Conservation (phyloP, 176 grass and related monocot genomes). For the Aegilops longissima region DNA sequence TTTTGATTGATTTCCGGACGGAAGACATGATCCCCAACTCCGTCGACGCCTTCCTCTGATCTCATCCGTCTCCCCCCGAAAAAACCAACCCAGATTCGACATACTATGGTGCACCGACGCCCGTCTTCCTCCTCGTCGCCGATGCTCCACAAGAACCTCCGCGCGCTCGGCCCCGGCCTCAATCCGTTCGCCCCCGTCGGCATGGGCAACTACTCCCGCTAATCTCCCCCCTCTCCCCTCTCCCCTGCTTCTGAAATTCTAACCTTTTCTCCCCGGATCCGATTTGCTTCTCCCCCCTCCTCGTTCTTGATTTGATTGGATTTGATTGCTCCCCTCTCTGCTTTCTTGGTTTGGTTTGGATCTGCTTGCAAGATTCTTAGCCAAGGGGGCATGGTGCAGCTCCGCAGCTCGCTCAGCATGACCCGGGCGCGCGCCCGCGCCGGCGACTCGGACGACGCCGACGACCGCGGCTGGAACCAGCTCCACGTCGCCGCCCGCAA, state of each 20-base stretch:
- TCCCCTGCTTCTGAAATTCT: neutral
- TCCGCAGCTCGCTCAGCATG: conserved; percentile 48
- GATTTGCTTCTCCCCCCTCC: neutral
- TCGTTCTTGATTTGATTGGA: neutral
- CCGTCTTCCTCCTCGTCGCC: conserved; percentile 27
- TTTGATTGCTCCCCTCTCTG: neutral
- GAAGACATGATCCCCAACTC: conserved; percentile 46
- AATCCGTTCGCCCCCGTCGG: conserved; percentile 89
- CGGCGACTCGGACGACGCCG: conserved; percentile 17
- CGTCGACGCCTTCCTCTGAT: neutral
- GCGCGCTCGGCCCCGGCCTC: conserved; percentile 80
- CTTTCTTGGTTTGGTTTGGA: neutral
- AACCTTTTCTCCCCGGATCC: neutral
- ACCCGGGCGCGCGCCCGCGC: neutral
- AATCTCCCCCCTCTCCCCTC: neutral
- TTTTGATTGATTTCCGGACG: too few relatives aligned
- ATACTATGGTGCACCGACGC: conserved; percentile 62
- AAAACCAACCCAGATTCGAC: neutral
- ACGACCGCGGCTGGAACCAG: conserved; percentile 76
- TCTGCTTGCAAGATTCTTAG: neutral
- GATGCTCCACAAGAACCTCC: conserved; percentile 61
- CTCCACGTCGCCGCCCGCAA: conserved; percentile 79
- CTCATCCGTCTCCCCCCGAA: neutral
- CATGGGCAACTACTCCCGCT: conserved; percentile 97
- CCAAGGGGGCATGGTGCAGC: conserved; percentile 37